Percentiles rank a stretch among this genome's conserved stretches.
These are phyloP conservation scores for Teunomyces tritomae DNA, from an alignment of 805 yeast genomes.

Conservation along the genomic window DNA sequence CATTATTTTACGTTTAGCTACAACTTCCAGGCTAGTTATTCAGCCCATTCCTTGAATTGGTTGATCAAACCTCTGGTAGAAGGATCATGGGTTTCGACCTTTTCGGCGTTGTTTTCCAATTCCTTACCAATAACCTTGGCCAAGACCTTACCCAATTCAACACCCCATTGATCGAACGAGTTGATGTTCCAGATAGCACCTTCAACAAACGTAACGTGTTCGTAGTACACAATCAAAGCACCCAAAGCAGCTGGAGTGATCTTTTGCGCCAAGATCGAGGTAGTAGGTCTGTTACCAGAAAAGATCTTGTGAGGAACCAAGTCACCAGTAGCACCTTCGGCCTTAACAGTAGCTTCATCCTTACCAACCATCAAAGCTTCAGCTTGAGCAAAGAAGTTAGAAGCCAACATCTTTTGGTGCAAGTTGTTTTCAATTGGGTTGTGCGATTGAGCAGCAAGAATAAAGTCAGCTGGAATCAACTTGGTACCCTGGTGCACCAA, in stretches of 20 bases:
- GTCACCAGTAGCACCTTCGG: constrained; percentile 85
- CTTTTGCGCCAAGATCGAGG: constrained; percentile 92
- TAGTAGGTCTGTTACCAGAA: constrained; percentile 98
- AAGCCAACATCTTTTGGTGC: constrained; percentile 98
- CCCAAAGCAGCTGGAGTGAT: constrained; percentile 97
- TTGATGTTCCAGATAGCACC: constrained; percentile 99
- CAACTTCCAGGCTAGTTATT: constrained; percentile 14
- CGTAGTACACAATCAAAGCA: constrained; percentile 95
- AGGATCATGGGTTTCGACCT: constrained; percentile 72
- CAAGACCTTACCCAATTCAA: constrained; percentile 95
- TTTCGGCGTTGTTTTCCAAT: constrained; percentile 57
- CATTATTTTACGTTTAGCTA: not conserved
- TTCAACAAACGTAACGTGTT: constrained; percentile 94
- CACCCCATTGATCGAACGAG: constrained; percentile 99
- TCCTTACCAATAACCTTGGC: constrained; percentile 95
- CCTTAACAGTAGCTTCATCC: constrained; percentile 74
- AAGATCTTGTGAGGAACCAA: constrained; percentile 94
- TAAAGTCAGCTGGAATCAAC: constrained; percentile 94
- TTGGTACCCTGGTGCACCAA: constrained; percentile 99
- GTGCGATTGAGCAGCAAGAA: constrained; percentile 95
- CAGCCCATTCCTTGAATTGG: constrained; percentile 85
- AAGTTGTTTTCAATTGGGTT: constrained; percentile 92
- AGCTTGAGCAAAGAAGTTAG: constrained; percentile 97
- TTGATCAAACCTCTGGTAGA: constrained; percentile 92
- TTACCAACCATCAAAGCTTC: constrained; percentile 98